A percentile compares a stretch with the other conserved stretches of the same genome.
phyloP scores from a whole-genome alignment of 164 flowering plant genomes.

The Macadamia integrifolia region DNA sequence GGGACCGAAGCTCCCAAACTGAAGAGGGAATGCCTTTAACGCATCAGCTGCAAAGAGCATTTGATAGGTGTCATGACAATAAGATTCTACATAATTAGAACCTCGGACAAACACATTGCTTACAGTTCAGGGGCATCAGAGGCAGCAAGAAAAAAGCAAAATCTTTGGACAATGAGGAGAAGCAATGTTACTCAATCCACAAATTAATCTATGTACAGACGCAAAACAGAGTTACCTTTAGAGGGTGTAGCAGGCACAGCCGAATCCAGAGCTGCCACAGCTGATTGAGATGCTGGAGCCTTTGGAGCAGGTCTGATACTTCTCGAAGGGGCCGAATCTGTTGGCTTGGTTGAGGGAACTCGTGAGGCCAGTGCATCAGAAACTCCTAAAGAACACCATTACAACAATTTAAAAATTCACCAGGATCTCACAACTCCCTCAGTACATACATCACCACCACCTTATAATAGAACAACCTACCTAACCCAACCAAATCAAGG shows the following conservation, averaged over 20 bases:
- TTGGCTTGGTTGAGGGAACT: slow-evolving; percentile 24
- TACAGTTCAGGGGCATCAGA: background rate
- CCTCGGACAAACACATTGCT: background rate
- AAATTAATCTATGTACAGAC: background rate
- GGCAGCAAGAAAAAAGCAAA: background rate
- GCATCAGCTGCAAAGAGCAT: slow-evolving; percentile 42
- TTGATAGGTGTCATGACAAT: background rate
- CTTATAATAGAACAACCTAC: background rate
- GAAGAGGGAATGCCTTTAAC: slow-evolving; percentile 45
- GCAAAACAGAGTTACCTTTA: slow-evolving; percentile 36
- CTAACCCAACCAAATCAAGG: background rate
- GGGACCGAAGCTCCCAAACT: slow-evolving; percentile 75
- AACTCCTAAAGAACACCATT: slow-evolving; percentile 26
- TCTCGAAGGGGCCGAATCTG: slow-evolving; percentile 37
- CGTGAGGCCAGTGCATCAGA: slow-evolving; percentile 36
- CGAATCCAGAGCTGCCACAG: slow-evolving; percentile 36
- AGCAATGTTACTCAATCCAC: too few relatives aligned
- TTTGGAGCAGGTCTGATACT: slow-evolving; percentile 42
- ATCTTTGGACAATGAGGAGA: too few relatives aligned
- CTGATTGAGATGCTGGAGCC: slow-evolving; percentile 52
- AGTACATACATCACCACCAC: background rate
- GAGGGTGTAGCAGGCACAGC: slow-evolving; percentile 38
- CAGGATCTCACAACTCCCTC: background rate
- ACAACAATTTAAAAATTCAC: background rate
- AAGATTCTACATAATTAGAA: background rate